A percentile compares a stretch with the other conserved stretches of the same genome.
Conservation (phyloP, 768 basidiomycete species). For the Brasilioporus rufonigricans region DNA sequence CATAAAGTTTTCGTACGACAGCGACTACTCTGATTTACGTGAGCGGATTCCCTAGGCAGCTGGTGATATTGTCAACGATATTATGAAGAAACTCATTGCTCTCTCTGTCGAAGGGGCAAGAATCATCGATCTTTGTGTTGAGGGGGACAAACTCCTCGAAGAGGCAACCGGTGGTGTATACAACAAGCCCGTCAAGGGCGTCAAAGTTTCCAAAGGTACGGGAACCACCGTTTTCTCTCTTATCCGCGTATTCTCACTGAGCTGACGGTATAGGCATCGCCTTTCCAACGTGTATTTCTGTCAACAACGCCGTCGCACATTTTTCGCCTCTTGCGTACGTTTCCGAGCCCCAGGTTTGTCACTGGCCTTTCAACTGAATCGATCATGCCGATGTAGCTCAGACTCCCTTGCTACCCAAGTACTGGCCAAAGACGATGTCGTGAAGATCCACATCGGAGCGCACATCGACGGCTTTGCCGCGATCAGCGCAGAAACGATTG, state of each 20-base stretch:
- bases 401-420: conserved; percentile 67
- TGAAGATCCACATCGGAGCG: conserved; percentile 94
- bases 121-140: conserved; percentile 84
- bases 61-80: conserved; percentile 84
- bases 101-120: conserved; percentile 79
- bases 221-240: background rate
- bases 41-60: conserved; percentile 56
- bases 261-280: conserved; percentile 63
- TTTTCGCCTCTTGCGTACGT: conserved; percentile 94
- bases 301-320: conserved; percentile 95
- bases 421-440: conserved; percentile 84
- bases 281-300: conserved; percentile 91
- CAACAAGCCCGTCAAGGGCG: conserved; percentile 88
- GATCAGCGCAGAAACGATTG: conserved; percentile 89
- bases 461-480: conserved; percentile 98
- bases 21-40: conserved; percentile 10
- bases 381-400: conserved; percentile 47
- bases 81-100: conserved; percentile 81
- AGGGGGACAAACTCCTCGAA: conserved; percentile 93
- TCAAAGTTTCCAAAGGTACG: conserved; percentile 84
- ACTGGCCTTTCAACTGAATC: conserved; percentile 23
- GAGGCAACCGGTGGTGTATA: conserved; percentile 81
- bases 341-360: background rate
- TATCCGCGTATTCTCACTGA: conserved; percentile 5
- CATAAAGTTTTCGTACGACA: conserved; percentile 14